These are phyloP conservation scores for Metarhizium sp. DNA, from an alignment of 2,329 filamentous ascomycete genomes.

Conservation along the genomic window DNA sequence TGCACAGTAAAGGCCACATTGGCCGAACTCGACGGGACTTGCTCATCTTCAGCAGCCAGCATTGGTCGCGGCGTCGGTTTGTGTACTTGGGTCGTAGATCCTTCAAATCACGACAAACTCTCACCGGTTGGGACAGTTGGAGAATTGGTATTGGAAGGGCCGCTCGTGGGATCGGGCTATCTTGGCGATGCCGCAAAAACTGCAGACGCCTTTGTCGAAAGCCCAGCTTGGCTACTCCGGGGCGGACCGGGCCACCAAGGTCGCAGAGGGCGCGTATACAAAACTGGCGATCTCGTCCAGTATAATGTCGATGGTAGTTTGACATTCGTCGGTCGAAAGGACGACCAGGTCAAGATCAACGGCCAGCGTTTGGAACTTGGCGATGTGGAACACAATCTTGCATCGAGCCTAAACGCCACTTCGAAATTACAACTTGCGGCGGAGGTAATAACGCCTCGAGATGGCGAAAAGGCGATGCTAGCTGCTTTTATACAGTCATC, in stretches of 20 bases:
- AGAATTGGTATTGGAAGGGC: slow-evolving; percentile 19
- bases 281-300: slow-evolving; percentile 15
- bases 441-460: slow-evolving; percentile 5
- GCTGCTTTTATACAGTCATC: slow-evolving; percentile 4
- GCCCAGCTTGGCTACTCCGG: slow-evolving; percentile 13
- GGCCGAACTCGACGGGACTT: background rate
- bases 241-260: slow-evolving; percentile 14
- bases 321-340: slow-evolving; percentile 37
- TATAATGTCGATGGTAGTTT: slow-evolving; percentile 25
- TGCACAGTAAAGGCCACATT: slow-evolving; percentile 5
- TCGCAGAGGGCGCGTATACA: slow-evolving; percentile 9
- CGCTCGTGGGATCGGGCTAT: slow-evolving; percentile 15
- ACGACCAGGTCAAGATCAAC: slow-evolving; percentile 45
- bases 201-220: slow-evolving; percentile 9
- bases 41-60: background rate
- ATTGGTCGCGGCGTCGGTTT: slow-evolving; percentile 6
- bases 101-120: slow-evolving; percentile 11
- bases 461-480: slow-evolving; percentile 2
- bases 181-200: slow-evolving; percentile 13
- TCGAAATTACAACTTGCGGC: background rate
- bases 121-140: slow-evolving; percentile 14
- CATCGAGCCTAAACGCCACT: background rate
- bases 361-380: slow-evolving; percentile 23
- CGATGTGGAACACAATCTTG: slow-evolving; percentile 4
- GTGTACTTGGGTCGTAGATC: slow-evolving; percentile 15